phyloP scores from a whole-genome alignment of 345 rosid genomes.

The Sapria himalayana region DNA sequence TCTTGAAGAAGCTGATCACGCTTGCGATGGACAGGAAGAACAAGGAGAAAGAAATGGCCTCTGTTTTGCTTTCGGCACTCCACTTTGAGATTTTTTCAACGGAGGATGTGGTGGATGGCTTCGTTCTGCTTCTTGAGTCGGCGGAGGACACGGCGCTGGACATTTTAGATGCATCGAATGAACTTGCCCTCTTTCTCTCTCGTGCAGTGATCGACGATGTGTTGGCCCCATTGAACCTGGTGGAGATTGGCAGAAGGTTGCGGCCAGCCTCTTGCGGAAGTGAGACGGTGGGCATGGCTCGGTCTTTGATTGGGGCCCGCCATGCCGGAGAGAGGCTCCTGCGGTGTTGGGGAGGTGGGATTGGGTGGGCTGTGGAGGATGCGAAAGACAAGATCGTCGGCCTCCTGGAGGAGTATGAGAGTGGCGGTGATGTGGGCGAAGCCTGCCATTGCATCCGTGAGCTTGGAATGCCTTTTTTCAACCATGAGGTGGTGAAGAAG shows the following conservation, averaged over 20 bases:
- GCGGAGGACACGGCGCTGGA: conserved; percentile 94
- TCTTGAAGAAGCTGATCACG: conserved; percentile 73
- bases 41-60: conserved; percentile 99
- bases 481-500: conserved; percentile 98
- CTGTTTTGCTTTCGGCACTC: conserved; percentile 78
- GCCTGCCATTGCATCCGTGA: conserved; percentile 97
- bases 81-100: conserved; percentile 89
- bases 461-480: conserved; percentile 89
- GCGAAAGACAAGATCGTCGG: conserved; percentile 95
- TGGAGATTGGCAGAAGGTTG: conserved; percentile 58
- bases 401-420: conserved; percentile 82
- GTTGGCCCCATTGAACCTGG: conserved; percentile 72
- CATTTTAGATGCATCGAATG: conserved; percentile 87
- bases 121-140: conserved; percentile 79
- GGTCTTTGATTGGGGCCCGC: conserved; percentile 69
- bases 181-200: conserved; percentile 88
- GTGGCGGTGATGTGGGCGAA: conserved; percentile 72
- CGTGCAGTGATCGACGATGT: conserved; percentile 97
- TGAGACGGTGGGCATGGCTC: conserved; percentile 58
- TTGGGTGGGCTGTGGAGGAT: conserved; percentile 97
- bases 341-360: conserved; percentile 99
- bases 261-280: conserved; percentile 70
- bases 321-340: conserved; percentile 96
- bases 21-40: conserved; percentile 96
- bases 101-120: conserved; percentile 75